These are phyloP conservation scores for Asclepias syriaca DNA, from an alignment of 257 asterid genomes.

Conservation along the genomic window DNA sequence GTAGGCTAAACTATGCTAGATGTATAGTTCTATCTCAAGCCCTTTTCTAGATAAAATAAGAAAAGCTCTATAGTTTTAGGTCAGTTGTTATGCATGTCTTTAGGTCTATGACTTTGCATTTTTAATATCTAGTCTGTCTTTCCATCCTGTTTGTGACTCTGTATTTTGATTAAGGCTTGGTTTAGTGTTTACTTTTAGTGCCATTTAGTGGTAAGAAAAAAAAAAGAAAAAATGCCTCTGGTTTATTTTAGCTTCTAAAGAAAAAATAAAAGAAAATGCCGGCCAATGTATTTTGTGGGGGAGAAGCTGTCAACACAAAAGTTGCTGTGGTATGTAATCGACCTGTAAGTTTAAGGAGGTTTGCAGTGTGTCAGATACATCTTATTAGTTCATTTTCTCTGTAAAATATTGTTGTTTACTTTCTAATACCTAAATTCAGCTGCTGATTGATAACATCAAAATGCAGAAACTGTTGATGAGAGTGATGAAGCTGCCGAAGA, in stretches of 20 bases:
- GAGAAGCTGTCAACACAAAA: not conserved
- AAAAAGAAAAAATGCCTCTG: not conserved
- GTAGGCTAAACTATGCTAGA: not conserved
- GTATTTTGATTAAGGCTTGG: not conserved
- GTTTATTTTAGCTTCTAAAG: not conserved
- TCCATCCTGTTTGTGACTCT: not conserved
- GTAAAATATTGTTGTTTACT: not conserved
- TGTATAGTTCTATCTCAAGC: not conserved
- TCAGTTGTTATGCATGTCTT: not conserved
- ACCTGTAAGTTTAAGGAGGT: not conserved
- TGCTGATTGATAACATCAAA: not conserved
- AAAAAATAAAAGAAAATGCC: not conserved
- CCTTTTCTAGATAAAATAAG: not conserved
- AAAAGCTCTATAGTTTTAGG: not conserved
- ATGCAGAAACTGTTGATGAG: conserved; percentile 54
- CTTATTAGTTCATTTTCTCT: not conserved
- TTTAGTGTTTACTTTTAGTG: not conserved
- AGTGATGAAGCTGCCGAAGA: conserved; percentile 78
- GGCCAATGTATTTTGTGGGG: not conserved
- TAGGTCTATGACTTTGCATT: not conserved
- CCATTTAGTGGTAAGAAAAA: not conserved
- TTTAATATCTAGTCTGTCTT: not conserved
- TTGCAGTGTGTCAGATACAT: not conserved
- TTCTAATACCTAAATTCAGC: not conserved
- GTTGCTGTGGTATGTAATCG: not conserved